These are phyloP conservation scores for Austroboletus rostrupii DNA, from an alignment of 1,284 basidiomycete species.

Conservation along the genomic window DNA sequence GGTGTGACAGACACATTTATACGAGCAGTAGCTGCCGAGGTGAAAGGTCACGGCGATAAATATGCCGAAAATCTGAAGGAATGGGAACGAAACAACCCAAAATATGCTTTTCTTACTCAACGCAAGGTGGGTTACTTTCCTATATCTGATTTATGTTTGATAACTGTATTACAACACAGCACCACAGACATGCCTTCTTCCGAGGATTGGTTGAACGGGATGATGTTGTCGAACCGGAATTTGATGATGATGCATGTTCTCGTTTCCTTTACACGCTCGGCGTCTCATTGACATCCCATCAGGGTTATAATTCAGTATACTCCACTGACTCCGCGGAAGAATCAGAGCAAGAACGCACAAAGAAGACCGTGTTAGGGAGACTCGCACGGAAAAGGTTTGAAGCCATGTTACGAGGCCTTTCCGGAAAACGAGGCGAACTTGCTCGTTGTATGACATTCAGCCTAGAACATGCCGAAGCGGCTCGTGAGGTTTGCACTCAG, in stretches of 20 bases:
- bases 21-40: constrained; percentile 78
- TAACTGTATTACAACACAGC: constrained; percentile 40
- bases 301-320: constrained; percentile 90
- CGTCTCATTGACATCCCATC: constrained; percentile 8
- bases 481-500: constrained; percentile 65
- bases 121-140: constrained; percentile 51
- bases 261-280: not conserved
- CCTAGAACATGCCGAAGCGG: constrained; percentile 90
- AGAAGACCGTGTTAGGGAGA: constrained; percentile 72
- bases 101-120: constrained; percentile 76
- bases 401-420: constrained; percentile 83
- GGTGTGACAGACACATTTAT: constrained; percentile 79
- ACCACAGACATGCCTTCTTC: constrained; percentile 81
- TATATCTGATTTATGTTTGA: constrained; percentile 4
- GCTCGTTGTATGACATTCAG: constrained; percentile 95
- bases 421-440: constrained; percentile 85
- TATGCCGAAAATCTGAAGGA: constrained; percentile 77
- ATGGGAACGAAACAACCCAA: constrained; percentile 75
- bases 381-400: constrained; percentile 81
- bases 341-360: constrained; percentile 76
- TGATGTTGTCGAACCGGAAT: constrained; percentile 60
- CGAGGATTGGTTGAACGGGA: constrained; percentile 67
- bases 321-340: constrained; percentile 96
- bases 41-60: constrained; percentile 73
- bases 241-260: constrained; percentile 76